Evolutionary conservation across 495 filamentous ascomycete species (phyloP), one percentile per base, ranked within the genome.

Genomic region (Chaetomium tenue): DNA sequence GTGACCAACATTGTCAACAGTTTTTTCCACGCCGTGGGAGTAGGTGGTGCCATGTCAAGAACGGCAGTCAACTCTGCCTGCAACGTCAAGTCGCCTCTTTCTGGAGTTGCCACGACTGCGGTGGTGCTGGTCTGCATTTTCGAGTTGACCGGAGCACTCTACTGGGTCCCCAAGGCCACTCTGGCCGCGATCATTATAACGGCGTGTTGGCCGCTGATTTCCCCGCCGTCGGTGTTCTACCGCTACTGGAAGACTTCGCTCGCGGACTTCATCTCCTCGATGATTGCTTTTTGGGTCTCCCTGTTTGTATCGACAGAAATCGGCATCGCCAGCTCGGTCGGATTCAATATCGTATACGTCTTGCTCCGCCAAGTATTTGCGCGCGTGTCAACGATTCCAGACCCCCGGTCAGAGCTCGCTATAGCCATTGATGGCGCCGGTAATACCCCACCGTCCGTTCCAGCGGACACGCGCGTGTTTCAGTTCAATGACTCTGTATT

Each of bases 281-380:
- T 81, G 77, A 70, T 82, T 33, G 70, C 79, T 16, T 78, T 82
- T 62, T 82, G 77, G 74, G 72, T 82, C 13, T 79, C 79, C 13
- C 72, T 84, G 56, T 82, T 82, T 66, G 78, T 79, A 16, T 76
- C 72, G n/a, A 79, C 79, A 15, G 78, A 80, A 57, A 71, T 75
- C 25, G 81, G 79, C 56, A 80, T 84, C 58, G 80, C 66, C n/a
- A 68, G 74, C 33, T 74, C 79, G 0, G 77, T 80, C 2, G 81
- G 78, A 12, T 78, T 78, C 72, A 78, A 78, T 67, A 74, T 83
- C 18, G 71, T 74, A 54, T 82, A 76, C 66, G 69, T 75, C 23
- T 69, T 81, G 16, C 77, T 80, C 80, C 33, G 79, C 2, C 77
- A 74, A 16, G 76, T 77, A 2, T 83, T 80, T 47, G 51, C 65